phyloP scores from a whole-genome alignment of 2,329 filamentous ascomycete genomes.

The Phaeosphaeriaceae sp. region DNA sequence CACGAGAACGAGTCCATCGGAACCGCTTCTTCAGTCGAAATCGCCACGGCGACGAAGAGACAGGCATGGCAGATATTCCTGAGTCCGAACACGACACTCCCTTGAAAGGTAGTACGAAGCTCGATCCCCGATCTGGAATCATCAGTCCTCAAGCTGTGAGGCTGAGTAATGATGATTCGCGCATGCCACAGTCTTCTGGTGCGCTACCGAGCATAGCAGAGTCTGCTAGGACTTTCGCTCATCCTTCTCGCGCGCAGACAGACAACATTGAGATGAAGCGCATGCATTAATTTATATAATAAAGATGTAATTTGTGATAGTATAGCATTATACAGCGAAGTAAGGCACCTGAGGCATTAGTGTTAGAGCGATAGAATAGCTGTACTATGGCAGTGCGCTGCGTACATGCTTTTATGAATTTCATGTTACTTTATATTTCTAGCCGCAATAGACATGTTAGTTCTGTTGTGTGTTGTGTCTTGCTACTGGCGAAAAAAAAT shows the following conservation, averaged over 20 bases:
- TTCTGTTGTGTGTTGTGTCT: no score
- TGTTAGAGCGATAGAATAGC: no score
- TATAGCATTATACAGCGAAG: no score
- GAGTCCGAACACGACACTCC: slow-evolving; percentile 39
- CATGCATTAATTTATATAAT: slow-evolving; percentile 20
- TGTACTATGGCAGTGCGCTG: no score
- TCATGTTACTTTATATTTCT: background rate
- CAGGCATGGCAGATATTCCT: slow-evolving; percentile 57
- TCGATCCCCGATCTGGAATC: slow-evolving; percentile 45
- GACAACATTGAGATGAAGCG: slow-evolving; percentile 45
- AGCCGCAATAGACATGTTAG: no score
- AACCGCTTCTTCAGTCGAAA: slow-evolving; percentile 68
- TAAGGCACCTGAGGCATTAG: no score
- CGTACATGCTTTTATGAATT: no score
- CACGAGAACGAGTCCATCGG: slow-evolving; percentile 55
- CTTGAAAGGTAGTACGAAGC: slow-evolving; percentile 32
- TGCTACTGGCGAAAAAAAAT: no score
- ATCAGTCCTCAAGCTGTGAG: slow-evolving; percentile 41
- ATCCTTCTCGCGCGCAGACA: slow-evolving; percentile 33
- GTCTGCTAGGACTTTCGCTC: slow-evolving; percentile 28
- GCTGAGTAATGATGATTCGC: slow-evolving; percentile 27
- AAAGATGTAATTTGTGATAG: no score
- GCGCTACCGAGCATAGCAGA: slow-evolving; percentile 28
- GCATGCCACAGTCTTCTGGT: slow-evolving; percentile 28
- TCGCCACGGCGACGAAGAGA: slow-evolving; percentile 48